phyloP scores from a whole-genome alignment of 345 rosid genomes.

The Salix suchowensis region DNA sequence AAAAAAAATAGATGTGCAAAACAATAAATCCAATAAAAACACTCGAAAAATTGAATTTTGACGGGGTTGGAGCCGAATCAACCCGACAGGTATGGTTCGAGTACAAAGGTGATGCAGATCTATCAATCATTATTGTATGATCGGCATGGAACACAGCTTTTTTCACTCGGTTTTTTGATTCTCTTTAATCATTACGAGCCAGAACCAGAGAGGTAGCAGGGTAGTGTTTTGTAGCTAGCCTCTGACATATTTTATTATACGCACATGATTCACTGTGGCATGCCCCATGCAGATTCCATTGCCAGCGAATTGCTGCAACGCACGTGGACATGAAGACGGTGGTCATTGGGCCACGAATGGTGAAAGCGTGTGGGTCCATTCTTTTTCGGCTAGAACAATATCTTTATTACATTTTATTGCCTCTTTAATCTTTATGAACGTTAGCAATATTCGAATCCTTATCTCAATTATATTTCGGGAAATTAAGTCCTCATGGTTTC shows the following conservation, averaged over 20 bases:
- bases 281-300: neutral
- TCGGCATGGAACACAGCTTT: neutral
- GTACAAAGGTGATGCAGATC: neutral
- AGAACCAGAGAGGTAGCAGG: neutral
- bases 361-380: conserved; percentile 3
- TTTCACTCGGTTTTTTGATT: neutral
- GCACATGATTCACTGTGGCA: neutral
- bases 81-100: no score
- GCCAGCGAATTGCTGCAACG: neutral
- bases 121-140: neutral
- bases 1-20: no score
- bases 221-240: neutral
- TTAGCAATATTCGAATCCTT: neutral
- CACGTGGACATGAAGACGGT: neutral
- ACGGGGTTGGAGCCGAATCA: no score
- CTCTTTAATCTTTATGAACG: neutral
- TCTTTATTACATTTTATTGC: neutral
- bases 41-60: no score
- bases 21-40: no score
- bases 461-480: neutral
- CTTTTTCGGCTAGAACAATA: neutral
- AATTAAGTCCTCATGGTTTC: neutral
- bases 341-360: neutral
- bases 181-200: neutral
- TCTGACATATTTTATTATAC: no score